Evolutionary conservation across 306 rosid genomes (phyloP).

Genomic region (Myrica gale): DNA sequence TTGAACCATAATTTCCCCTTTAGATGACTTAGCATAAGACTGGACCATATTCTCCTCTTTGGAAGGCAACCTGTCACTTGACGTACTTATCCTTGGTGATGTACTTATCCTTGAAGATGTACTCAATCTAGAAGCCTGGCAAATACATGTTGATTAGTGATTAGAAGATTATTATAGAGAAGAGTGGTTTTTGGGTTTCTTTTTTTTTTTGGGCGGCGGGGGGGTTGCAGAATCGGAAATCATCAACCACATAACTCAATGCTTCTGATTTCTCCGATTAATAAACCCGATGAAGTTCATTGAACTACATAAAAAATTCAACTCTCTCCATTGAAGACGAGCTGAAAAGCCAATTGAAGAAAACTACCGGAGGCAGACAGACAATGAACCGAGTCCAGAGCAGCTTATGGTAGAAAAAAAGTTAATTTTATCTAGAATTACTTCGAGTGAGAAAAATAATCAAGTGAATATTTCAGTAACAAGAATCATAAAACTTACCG

Average conservation of each 20-base stretch:
- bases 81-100: slow-evolving; percentile 60
- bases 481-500: slow-evolving; percentile 55
- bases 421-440: background rate
- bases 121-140: slow-evolving; percentile 78
- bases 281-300: background rate
- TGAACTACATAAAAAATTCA: background rate
- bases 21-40: slow-evolving; percentile 40
- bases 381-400: slow-evolving; percentile 10
- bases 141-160: slow-evolving; percentile 1
- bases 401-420: background rate
- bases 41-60: slow-evolving; percentile 68
- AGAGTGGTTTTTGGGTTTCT: too few species aligned
- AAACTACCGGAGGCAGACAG: background rate
- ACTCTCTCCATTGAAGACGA: background rate
- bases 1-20: slow-evolving; percentile 65
- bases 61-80: slow-evolving; percentile 61
- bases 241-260: background rate
- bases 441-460: background rate
- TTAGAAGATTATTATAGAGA: too few species aligned
- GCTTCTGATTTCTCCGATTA: background rate
- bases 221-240: background rate
- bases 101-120: slow-evolving; percentile 53
- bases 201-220: too few species aligned
- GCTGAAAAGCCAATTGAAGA: background rate
- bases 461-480: background rate